Evolutionary conservation across 352 stramenopile genomes (phyloP).

Genomic region (Globisporangium alternatum): DNA sequence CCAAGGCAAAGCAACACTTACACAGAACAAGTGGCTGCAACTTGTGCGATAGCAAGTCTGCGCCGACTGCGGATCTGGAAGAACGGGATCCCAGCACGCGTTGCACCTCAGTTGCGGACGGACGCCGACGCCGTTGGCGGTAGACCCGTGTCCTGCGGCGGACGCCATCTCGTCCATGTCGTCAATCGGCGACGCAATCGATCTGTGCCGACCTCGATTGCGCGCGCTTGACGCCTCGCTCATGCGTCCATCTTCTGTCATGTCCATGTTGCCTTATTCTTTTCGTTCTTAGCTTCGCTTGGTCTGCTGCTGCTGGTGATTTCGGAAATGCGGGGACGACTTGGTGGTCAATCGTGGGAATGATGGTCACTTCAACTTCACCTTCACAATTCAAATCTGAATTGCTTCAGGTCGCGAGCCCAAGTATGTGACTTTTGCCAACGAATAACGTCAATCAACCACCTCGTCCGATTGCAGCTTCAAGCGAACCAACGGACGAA

Average conservation of each 20-base stretch:
- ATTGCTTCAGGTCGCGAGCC: constrained; percentile 2
- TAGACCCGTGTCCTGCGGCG: constrained; percentile 8
- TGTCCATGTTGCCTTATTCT: constrained; percentile 13
- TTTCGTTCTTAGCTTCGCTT: background rate
- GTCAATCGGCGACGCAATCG: constrained; percentile 27
- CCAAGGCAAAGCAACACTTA: constrained; percentile 15
- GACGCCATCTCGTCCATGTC: constrained; percentile 46
- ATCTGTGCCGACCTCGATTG: constrained; percentile 33
- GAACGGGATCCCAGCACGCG: constrained; percentile 68
- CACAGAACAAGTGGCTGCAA: constrained; percentile 78
- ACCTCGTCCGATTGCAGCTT: too few species aligned
- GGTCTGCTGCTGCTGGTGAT: background rate
- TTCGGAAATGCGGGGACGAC: constrained; percentile 20
- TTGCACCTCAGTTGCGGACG: constrained; percentile 73
- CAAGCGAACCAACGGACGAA: too few species aligned
- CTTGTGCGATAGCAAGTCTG: constrained; percentile 79
- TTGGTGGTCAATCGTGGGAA: constrained; percentile 14
- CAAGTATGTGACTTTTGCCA: too few species aligned
- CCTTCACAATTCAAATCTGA: constrained; percentile 25
- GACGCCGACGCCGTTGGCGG: constrained; percentile 21
- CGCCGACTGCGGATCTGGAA: constrained; percentile 56
- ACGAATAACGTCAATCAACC: too few species aligned
- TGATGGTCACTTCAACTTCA: constrained; percentile 55
- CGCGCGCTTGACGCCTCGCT: constrained; percentile 70
- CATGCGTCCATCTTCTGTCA: constrained; percentile 65